Base-by-base conservation (phyloP, 2,329 filamentous ascomycete genomes). In the Monilinia laxa region DNA sequence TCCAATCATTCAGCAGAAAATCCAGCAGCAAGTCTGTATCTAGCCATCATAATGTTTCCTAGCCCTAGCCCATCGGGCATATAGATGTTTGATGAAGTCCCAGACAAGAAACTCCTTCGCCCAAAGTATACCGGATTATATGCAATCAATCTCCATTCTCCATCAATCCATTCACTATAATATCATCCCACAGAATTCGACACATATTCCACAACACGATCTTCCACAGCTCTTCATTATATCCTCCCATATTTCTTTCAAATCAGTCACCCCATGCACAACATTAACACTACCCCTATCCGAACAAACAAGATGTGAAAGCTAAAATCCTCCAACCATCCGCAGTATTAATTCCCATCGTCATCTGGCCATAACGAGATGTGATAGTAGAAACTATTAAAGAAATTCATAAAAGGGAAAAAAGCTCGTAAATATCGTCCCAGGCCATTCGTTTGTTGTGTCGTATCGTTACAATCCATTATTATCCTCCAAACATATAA, bases 391-490 rank as follows among this genome's bases (percentile, higher is more conserved):
- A 62, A 51, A 51, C 7, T 20, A 52, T 31, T 16, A 62, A 62
- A 40, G 14, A 51, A 62, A 62, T 35, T 4, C 28, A 25, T 38
- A 1, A 62, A 62, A 51, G 31, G 25, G n/a, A 62, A 62, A 51
- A 45, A 52, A 52, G n/a, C n/a, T 51, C n/a, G n/a, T 62, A 51
- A 5, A 40, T 40, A 40, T 62, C 28, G 1, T 25, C 20, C 9
- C n/a, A 18, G n/a, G 28, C 51, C n/a, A 51, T 62, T 38, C 9
- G n/a, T 49, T 38, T 31, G 38, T 51, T 31, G 14, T 60, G 20
- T 20, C 45, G 28, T 62, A 62, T 40, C 31, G 14, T 38, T 23
- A 20, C n/a, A 51, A 38, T 38, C 20, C 45, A 52, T 62, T 40
- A 51, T 51, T 40, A 62, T 25, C 28, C 45, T 38, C 31, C 57